Percentiles rank a stretch among this genome's conserved stretches.
phyloP scores from a whole-genome alignment of 2,329 filamentous ascomycete genomes.

The Neobulgaria alba region DNA sequence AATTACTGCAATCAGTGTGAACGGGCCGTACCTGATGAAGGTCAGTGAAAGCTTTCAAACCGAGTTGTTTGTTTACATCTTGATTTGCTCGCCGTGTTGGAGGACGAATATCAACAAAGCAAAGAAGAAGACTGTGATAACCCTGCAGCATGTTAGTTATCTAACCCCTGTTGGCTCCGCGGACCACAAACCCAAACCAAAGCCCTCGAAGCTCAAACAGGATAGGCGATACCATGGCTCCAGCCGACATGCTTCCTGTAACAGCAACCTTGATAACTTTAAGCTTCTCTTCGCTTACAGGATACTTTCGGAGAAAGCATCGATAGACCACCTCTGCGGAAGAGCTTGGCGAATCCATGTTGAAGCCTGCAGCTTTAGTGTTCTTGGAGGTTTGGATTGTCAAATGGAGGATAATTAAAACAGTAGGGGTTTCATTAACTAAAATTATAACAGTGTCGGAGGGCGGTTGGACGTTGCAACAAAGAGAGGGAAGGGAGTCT shows the following conservation, averaged over 20 bases:
- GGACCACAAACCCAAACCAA: conserved; percentile 8
- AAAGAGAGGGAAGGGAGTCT: too few species aligned
- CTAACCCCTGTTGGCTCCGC: background rate
- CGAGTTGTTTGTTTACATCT: conserved; percentile 5
- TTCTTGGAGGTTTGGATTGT: too few species aligned
- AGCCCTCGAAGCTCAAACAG: conserved; percentile 4
- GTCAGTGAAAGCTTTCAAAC: background rate
- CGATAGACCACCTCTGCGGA: background rate
- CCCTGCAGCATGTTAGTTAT: background rate
- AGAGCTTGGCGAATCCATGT: background rate
- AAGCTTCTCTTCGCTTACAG: background rate
- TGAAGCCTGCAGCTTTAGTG: background rate
- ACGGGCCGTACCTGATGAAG: conserved; percentile 2
- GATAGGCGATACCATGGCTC: conserved; percentile 11
- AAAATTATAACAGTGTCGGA: too few species aligned
- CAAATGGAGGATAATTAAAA: too few species aligned
- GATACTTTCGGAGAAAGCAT: background rate
- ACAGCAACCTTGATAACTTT: conserved; percentile 1
- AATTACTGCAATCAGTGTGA: background rate
- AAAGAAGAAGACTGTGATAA: conserved; percentile 3
- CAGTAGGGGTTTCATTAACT: too few species aligned
- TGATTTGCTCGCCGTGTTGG: conserved; percentile 6
- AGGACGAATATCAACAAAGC: conserved; percentile 2
- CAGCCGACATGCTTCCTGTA: conserved; percentile 5
- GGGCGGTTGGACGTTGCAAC: too few species aligned